Base-by-base conservation (phyloP, 176 grass and related monocot genomes). In the Pontederia paniculata region DNA sequence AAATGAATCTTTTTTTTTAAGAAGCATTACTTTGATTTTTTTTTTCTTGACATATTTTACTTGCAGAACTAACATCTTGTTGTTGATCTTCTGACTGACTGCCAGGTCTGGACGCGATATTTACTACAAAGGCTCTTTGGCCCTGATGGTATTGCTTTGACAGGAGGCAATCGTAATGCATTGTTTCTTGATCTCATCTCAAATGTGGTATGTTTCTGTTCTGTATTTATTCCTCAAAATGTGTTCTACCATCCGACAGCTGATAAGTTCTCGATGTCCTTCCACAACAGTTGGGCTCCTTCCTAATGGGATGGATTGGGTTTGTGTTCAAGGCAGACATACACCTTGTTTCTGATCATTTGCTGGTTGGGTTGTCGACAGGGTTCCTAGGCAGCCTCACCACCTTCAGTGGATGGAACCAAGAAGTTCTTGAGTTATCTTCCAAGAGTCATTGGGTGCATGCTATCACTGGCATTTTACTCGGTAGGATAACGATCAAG, bases 361-460 rank as follows among this genome's bases (percentile, higher is more conserved):
- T 97, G 51, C 65, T 78, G 0, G 69, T 91, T 16, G 93, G 93
- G 55, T 78, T 91, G 51, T 79, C 83, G 0, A 98, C 86, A 13
- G 83, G 83, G 23, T 98, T 82, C 62, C 60, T 97, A 80, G 93
- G 93, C 66, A 90, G 83, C 62, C 69, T 97, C 59, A 97, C 86
- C 20, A 97, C 93, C 46, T 97, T 97, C 58, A 97, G 93, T 63
- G 93, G 86, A 54, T 97, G 86, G 93, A 90, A 97, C 62, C 83
- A 97, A 58, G 81, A 84, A 81, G 79, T 90, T 80, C 79, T 90
- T 63, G 66, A 21, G 50, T 73, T 89, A 15, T 87, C 86, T 65
- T 88, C 93, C 57, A 97, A 84, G 79, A 80, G 83, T 12, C 80
- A 97, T 17, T 97, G 93, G 83, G 81, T 77, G 48, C 69, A 78